Evolutionary conservation across 768 basidiomycete species (phyloP).

Genomic region (Strobilomyces echinocephalus): DNA sequence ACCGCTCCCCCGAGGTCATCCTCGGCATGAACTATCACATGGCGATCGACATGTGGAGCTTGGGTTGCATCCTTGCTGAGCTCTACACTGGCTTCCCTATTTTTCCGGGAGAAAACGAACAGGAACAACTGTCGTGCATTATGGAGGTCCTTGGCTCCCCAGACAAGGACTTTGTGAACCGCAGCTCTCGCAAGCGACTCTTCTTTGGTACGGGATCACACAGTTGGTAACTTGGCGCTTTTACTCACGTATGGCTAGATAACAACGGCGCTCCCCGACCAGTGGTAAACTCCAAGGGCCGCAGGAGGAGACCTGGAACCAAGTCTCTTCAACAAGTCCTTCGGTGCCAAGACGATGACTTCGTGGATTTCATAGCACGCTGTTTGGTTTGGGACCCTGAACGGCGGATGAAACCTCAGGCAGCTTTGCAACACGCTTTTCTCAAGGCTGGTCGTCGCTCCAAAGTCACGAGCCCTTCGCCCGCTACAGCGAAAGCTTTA

Average conservation of each 20-base stretch:
- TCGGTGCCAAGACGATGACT: conserved; percentile 89
- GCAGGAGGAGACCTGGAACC: conserved; percentile 84
- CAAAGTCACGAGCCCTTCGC: conserved; percentile 41
- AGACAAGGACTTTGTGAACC: conserved; percentile 91
- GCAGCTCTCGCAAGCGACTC: conserved; percentile 86
- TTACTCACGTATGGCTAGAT: conserved; percentile 46
- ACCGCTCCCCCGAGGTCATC: conserved; percentile 99
- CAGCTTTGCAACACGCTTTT: conserved; percentile 89
- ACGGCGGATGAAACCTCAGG: conserved; percentile 87
- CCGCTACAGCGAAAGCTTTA: conserved; percentile 49
- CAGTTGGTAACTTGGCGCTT: background rate
- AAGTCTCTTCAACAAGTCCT: conserved; percentile 88
- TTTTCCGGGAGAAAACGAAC: conserved; percentile 98
- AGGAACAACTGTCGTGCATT: conserved; percentile 96
- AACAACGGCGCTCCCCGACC: conserved; percentile 89
- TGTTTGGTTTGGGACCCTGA: conserved; percentile 99
- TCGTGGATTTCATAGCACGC: conserved; percentile 94
- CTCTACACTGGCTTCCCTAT: conserved; percentile 97
- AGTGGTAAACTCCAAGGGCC: conserved; percentile 94
- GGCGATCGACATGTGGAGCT: conserved; percentile 99
- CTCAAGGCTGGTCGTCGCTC: conserved; percentile 60
- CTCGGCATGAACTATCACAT: conserved; percentile 99
- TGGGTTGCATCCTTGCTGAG: conserved; percentile 97
- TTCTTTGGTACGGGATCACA: conserved; percentile 76
- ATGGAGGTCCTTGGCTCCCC: conserved; percentile 98